Base-by-base conservation (phyloP, 2,329 filamentous ascomycete species). In the Parascedosporium putredinis region DNA sequence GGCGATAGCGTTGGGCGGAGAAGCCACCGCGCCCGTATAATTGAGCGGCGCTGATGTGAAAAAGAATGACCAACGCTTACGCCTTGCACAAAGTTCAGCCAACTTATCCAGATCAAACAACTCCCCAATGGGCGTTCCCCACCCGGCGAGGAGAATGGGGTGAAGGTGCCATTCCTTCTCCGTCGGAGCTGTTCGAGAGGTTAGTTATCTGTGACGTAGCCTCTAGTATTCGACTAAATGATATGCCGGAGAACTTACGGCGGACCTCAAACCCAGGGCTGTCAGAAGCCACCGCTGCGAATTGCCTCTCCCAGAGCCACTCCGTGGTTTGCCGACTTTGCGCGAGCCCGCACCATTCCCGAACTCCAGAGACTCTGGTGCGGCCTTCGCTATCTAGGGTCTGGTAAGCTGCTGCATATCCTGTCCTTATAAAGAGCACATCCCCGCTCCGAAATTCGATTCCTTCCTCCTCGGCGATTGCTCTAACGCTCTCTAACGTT, bases 361-460 rank as follows among this genome's bases (percentile, higher is more conserved):
- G 34, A 6, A 45, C 46, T 4, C 22, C 22, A 27, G 47, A 18
- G 7, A 42, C 33, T 12, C 14, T 27, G 9, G 6, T 36, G 25
- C 46, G 47, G 10, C 8, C 16, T 48, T 72, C 62, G 5, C 65
- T 64, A 0, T 57, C 53, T 2, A 69, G 59, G 6, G 58, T 57
- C 4, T 68, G 59, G 57, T 75, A 71, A 3, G 62, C 69, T 14
- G 67, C 62, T 0, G 68, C 68, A 62, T 72, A 79, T 7, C 76
- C 77, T 0, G 71, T 71, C 22, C 76, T 70, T 40, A 81, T 65
- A 54, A 82, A 68, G 38, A 82, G 64, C 25, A 82, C 75, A 51
- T 82, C 78, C 12, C 78, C 78, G 3, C 59, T 58, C 5, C 61
- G 63, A 38, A 77, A 67, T 1, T 62, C 59, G 0, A 68, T 66